Percentiles rank a stretch among this genome's conserved stretches.
phyloP scores from a whole-genome alignment of 805 yeast species.

The Pichia kluyveri region DNA sequence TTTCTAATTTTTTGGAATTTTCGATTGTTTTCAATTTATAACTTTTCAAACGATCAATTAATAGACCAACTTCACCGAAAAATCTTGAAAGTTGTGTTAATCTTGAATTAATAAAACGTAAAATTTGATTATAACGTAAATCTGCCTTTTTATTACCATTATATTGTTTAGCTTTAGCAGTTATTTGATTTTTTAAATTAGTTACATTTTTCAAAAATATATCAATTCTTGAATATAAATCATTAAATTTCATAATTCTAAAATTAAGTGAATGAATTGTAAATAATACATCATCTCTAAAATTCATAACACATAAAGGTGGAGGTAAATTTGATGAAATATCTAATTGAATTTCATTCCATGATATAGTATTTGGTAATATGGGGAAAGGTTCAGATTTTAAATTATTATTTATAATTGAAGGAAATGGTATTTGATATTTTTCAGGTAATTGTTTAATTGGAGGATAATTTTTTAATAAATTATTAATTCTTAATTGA shows the following conservation, averaged over 20 bases:
- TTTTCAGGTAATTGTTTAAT: slow-evolving; percentile 9
- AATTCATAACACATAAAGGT: background rate
- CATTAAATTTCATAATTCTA: slow-evolving; percentile 6
- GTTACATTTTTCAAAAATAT: slow-evolving; percentile 1
- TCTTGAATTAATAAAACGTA: slow-evolving; percentile 3
- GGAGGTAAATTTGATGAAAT: background rate
- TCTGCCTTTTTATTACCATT: slow-evolving; percentile 4
- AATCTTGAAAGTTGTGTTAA: background rate
- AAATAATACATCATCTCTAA: slow-evolving; percentile 3
- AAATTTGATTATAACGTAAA: slow-evolving; percentile 8
- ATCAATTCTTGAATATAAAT: slow-evolving; percentile 4
- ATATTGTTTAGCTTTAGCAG: slow-evolving; percentile 1
- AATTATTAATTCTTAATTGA: slow-evolving; percentile 1
- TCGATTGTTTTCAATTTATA: slow-evolving; percentile 2
- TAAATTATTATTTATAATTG: background rate
- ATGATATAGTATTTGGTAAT: slow-evolving; percentile 2
- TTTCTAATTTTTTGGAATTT: slow-evolving; percentile 2
- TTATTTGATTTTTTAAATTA: background rate
- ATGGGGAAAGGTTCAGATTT: background rate
- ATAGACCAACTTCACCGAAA: slow-evolving; percentile 4
- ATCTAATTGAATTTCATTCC: slow-evolving; percentile 7
- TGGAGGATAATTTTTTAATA: slow-evolving; percentile 4
- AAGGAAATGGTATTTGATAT: slow-evolving; percentile 9
- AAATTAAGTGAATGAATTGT: slow-evolving; percentile 6
- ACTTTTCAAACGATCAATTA: background rate